phyloP scores from a whole-genome alignment of 1,139 yeast species.

The Kodamaea arcana region DNA sequence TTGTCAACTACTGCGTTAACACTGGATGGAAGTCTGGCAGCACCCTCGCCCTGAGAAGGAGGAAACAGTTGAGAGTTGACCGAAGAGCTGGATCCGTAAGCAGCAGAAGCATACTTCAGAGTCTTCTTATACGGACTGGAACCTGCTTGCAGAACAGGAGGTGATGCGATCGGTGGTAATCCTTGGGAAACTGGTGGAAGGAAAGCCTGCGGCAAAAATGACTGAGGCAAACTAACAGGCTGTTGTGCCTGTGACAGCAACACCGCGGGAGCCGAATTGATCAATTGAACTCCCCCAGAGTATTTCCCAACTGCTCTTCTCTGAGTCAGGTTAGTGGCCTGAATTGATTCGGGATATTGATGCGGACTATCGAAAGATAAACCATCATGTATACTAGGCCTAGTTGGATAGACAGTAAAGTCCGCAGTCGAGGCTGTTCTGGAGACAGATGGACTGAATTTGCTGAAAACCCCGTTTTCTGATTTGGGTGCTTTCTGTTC shows the following conservation, averaged over 20 bases:
- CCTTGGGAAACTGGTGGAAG: too few relatives aligned
- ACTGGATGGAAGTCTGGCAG: too few relatives aligned
- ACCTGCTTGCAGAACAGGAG: too few relatives aligned
- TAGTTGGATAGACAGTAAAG: conserved; percentile 19
- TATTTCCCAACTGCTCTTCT: conserved; percentile 6
- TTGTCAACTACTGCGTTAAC: too few relatives aligned
- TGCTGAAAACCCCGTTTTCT: conserved; percentile 64
- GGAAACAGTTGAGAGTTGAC: conserved; percentile 3
- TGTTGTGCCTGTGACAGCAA: neutral
- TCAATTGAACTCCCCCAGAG: neutral
- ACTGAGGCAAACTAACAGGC: too few relatives aligned
- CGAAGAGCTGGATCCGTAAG: neutral
- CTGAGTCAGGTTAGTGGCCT: conserved; percentile 10
- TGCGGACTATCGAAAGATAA: conserved; percentile 24
- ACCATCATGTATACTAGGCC: conserved; percentile 11
- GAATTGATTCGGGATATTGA: conserved; percentile 10
- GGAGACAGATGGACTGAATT: conserved; percentile 63
- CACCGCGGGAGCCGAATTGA: neutral
- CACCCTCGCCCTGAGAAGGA: too few relatives aligned
- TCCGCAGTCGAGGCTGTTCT: conserved; percentile 50
- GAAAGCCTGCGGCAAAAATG: too few relatives aligned
- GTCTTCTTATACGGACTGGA: neutral
- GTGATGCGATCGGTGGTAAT: too few relatives aligned
- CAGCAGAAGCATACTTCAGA: neutral
- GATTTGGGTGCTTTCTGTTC: conserved; percentile 39